These are phyloP conservation scores for Rhododendron simsii DNA, from an alignment of 148 eudicot genomes.

Conservation along the genomic window DNA sequence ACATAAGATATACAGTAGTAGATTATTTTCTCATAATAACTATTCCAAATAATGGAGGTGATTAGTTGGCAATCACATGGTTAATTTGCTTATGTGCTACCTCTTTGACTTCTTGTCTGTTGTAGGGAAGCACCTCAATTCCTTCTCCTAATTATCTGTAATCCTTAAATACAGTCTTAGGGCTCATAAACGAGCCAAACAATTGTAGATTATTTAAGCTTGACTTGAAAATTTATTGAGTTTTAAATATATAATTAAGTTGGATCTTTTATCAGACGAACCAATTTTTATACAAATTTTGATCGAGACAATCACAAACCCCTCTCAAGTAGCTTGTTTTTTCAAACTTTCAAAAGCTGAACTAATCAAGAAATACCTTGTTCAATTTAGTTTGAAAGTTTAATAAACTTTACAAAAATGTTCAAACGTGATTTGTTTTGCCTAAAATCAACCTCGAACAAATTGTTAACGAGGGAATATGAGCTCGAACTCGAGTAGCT, in stretches of 20 bases:
- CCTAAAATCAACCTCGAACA: too few species aligned
- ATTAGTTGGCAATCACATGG: conserved; percentile 17
- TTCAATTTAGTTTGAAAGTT: too few species aligned
- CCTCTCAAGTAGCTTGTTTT: too few species aligned
- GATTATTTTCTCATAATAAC: not conserved
- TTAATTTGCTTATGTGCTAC: not conserved
- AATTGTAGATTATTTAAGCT: too few species aligned
- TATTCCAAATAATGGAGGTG: not conserved
- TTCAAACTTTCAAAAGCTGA: too few species aligned
- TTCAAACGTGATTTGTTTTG: too few species aligned
- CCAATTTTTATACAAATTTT: not conserved
- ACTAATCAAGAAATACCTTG: too few species aligned
- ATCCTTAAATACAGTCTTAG: not conserved
- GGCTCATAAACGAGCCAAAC: too few species aligned
- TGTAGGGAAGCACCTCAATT: not conserved
- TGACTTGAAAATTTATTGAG: not conserved
- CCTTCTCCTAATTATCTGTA: not conserved
- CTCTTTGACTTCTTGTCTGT: not conserved
- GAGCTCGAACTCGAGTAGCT: not conserved
- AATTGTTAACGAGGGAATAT: too few species aligned
- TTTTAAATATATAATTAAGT: too few species aligned
- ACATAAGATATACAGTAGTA: not conserved
- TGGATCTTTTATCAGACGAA: too few species aligned
- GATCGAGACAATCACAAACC: not conserved
- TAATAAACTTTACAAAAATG: too few species aligned